Base-by-base conservation (phyloP, 164 flowering plant genomes). In the Magnolia sinica region DNA sequence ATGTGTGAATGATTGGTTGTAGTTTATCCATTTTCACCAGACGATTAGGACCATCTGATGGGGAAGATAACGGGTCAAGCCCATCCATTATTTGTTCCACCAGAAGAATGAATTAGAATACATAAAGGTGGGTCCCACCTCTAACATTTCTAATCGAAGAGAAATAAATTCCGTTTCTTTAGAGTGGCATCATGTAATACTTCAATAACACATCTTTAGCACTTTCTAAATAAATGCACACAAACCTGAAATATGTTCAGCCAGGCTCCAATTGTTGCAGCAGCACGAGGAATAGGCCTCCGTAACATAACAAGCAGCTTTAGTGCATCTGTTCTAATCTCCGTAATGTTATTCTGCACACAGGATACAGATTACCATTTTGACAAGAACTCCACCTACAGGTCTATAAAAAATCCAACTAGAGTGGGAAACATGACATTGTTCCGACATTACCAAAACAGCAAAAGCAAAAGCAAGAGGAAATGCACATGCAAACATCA, bases 401-500 rank as follows among this genome's bases (percentile, higher is more conserved):
- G 3, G 45, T 37, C 64, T 2, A 51, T 23, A 51, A 7, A 51
- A 7, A 64, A 29, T 4, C 8, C 51, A 49, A 16, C 24, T 19
- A 50, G 8, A 75, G 50, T 3, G 20, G 52, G 65, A 64, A 65
- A 45, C 31, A 37, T 20, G 14, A 11, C 37, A 52, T 19, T n/a
- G 31, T 29, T 6, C 4, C 64, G 11, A 71, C 64, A 31, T 70
- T 89, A 96, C 99, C 97, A 93, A 76, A 20, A 85, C 82, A 73
- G 97, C 88, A 52, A 94, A 87, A 75, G 82, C 90, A 83, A 96
- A 96, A 23, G 92, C 91, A 6, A 87, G 94, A 27, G 99, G 99
- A 77, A 93, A 96, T 68, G 97, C 99, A 85, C 99, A 91, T 49
- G 97, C 97, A 86, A 96, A 96, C 99, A 96, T 93, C 99, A 96